These are phyloP conservation scores for Cucumis sativus DNA, from an alignment of 306 rosid species.

Conservation along the genomic window DNA sequence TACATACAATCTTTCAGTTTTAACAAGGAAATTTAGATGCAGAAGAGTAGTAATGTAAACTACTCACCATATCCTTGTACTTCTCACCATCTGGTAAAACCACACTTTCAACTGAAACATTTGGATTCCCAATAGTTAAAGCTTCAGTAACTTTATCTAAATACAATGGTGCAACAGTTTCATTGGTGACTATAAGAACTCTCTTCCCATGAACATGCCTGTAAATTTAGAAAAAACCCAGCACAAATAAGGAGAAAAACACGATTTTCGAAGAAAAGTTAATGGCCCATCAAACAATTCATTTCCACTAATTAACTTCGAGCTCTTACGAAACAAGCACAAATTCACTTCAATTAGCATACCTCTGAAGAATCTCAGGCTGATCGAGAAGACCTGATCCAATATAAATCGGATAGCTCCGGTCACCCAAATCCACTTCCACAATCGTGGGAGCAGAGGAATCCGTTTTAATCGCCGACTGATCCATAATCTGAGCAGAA, in stretches of 20 bases:
- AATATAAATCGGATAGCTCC: slow-evolving; percentile 92
- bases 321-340: neutral
- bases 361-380: slow-evolving; percentile 76
- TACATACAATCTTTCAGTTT: neutral
- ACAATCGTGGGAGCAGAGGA: slow-evolving; percentile 31
- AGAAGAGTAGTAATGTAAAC: neutral
- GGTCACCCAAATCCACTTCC: slow-evolving; percentile 71
- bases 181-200: slow-evolving; percentile 83
- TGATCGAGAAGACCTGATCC: slow-evolving; percentile 67
- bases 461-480: slow-evolving; percentile 21
- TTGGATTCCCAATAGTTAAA: slow-evolving; percentile 66
- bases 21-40: neutral
- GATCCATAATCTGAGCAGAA: slow-evolving; percentile 62
- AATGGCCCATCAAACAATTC: neutral
- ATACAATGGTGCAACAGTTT: slow-evolving; percentile 64
- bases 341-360: neutral
- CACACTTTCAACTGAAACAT: slow-evolving; percentile 71
- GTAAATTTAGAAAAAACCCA: neutral
- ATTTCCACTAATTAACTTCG: neutral
- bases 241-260: neutral
- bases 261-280: neutral
- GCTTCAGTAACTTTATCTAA: slow-evolving; percentile 67
- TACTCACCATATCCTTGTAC: slow-evolving; percentile 75
- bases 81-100: slow-evolving; percentile 86
- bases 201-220: slow-evolving; percentile 96